Conservation (phyloP, 352 stramenopile species). For the Globisporangium camurandrum region DNA sequence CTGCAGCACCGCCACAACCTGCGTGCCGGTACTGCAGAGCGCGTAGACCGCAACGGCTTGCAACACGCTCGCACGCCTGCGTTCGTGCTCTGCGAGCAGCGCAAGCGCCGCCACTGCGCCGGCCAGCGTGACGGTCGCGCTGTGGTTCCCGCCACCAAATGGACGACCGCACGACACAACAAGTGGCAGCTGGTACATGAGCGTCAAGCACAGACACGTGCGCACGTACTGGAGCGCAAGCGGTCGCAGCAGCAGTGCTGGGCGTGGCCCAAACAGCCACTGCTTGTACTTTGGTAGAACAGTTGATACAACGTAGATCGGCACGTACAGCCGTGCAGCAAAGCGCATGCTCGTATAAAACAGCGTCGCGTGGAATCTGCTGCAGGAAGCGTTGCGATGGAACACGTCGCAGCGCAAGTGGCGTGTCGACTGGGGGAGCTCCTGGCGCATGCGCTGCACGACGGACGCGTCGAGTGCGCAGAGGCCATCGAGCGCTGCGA, state of each 20-base stretch:
- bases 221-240: conserved; percentile 42
- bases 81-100: conserved; percentile 40
- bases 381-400: conserved; percentile 33
- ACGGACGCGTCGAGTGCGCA: conserved; percentile 25
- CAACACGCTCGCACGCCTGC: conserved; percentile 42
- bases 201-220: conserved; percentile 47
- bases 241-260: conserved; percentile 19
- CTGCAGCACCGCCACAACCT: conserved; percentile 14
- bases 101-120: conserved; percentile 34
- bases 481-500: conserved; percentile 43
- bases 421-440: conserved; percentile 31
- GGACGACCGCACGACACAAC: conserved; percentile 39
- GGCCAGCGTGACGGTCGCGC: conserved; percentile 22
- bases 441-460: conserved; percentile 42
- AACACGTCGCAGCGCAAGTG: conserved; percentile 56
- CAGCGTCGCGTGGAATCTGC: conserved; percentile 34
- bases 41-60: conserved; percentile 54
- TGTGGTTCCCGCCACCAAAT: conserved; percentile 24
- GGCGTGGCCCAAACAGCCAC: conserved; percentile 52
- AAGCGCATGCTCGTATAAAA: conserved; percentile 32
- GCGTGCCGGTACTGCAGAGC: conserved; percentile 25
- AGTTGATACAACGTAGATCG: conserved; percentile 55
- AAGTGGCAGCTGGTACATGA: conserved; percentile 54
- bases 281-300: conserved; percentile 48
- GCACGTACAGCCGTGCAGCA: conserved; percentile 41